These are phyloP conservation scores for Dothideomycetidae sp. DNA, from an alignment of 2,329 filamentous ascomycete genomes.

Conservation along the genomic window DNA sequence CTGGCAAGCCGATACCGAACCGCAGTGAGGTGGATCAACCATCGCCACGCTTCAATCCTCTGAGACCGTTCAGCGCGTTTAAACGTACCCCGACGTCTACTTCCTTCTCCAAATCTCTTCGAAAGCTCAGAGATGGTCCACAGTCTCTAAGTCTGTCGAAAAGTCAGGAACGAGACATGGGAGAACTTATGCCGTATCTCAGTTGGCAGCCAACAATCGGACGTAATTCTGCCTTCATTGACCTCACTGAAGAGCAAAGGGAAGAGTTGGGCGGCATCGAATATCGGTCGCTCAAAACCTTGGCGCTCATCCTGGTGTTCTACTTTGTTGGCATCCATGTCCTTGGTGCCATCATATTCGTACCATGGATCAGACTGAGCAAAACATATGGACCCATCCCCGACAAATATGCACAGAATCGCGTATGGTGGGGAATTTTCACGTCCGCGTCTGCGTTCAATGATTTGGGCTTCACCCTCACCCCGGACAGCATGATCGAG, in stretches of 20 bases:
- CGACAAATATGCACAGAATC: slow-evolving; percentile 44
- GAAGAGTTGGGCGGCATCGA: slow-evolving; percentile 95
- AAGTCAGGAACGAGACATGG: slow-evolving; percentile 36
- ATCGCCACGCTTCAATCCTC: slow-evolving; percentile 10
- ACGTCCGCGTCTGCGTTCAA: slow-evolving; percentile 81
- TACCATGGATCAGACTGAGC: slow-evolving; percentile 65
- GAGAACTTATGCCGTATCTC: slow-evolving; percentile 64
- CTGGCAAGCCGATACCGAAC: slow-evolving; percentile 15
- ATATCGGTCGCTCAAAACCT: slow-evolving; percentile 77
- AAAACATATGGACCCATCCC: slow-evolving; percentile 51
- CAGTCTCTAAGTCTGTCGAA: slow-evolving; percentile 10
- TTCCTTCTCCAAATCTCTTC: not conserved
- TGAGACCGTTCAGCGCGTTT: slow-evolving; percentile 10
- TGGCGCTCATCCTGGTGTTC: slow-evolving; percentile 58
- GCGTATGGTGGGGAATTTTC: slow-evolving; percentile 86
- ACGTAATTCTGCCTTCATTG: slow-evolving; percentile 83
- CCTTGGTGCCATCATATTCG: slow-evolving; percentile 55
- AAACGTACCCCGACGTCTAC: slow-evolving; percentile 9
- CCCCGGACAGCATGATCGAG: slow-evolving; percentile 83
- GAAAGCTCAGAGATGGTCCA: slow-evolving; percentile 2
- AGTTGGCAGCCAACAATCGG: slow-evolving; percentile 88
- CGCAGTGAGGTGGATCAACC: not conserved
- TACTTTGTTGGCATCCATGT: slow-evolving; percentile 80
- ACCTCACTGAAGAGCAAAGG: slow-evolving; percentile 75
- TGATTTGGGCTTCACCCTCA: slow-evolving; percentile 86